Base-by-base conservation (phyloP, 441 rosid genomes). In the Eutrema salsugineum region DNA sequence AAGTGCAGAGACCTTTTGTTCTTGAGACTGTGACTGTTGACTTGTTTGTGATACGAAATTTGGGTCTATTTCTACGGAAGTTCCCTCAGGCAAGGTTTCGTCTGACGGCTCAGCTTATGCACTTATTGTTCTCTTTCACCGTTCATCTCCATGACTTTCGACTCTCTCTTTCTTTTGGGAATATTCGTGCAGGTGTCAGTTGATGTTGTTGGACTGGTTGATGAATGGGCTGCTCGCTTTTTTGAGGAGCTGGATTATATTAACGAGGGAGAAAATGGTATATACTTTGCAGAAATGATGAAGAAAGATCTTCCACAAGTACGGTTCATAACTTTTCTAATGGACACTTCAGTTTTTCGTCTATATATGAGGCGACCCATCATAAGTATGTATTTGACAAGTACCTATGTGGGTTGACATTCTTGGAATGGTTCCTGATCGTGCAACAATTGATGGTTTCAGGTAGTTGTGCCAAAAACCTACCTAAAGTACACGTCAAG, bases 161-260 rank as follows among this genome's bases (percentile, higher is more conserved):
- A 36, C 22, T 10, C 30, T 56, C 53, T 57, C 43, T 4, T 51
- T 76, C 39, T 54, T 48, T 60, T 16, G 38, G 59, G 47, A 33
- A 57, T 43, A 70, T 63, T 48, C 66, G 51, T 69, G 42, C 79
- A 92, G 99, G 79, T 94, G 53, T 85, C 97, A 7, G 27, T 90
- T 63, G 97, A 94, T 79, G 91, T 94, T 75, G 99, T 94, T 80
- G 99, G 97, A 19, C 78, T 94, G 82, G 98, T 94, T 78, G 99
- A 94, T 85, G 99, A 94, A 82, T 94, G 99, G 97, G 97, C 99
- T 67, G 91, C 97, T 77, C 97, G 99, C 22, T 94, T 94, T 71
- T 94, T 94, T 71, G 99, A 94, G 82, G 99, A 94, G 85, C 83
- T 94, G 65, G 99, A 94, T 83, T 94, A 94, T 86, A 78, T 94